A percentile compares a stretch with the other conserved stretches of the same genome.
phyloP scores from a whole-genome alignment of 2,329 filamentous ascomycete species.

The Fusarium torreyae region DNA sequence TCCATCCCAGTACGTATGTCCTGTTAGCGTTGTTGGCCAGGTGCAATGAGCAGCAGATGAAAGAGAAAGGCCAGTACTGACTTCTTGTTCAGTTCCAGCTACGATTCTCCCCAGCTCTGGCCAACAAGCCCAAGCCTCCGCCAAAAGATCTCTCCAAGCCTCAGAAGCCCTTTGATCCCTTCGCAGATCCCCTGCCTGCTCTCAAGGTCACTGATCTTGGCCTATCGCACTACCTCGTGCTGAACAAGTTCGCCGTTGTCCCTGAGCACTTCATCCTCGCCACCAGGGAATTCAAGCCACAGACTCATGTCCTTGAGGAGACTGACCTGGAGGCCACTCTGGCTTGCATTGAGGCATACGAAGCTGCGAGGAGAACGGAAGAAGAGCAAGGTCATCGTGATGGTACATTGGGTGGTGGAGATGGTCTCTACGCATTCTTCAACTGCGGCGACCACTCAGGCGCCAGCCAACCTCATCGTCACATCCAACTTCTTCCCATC shows the following conservation, averaged over 20 bases:
- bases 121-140: conserved; percentile 73
- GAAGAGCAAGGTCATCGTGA: conserved; percentile 12
- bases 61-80: conserved; percentile 2
- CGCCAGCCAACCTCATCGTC: conserved; percentile 79
- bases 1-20: conserved; percentile 59
- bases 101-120: conserved; percentile 78
- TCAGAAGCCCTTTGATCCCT: conserved; percentile 71
- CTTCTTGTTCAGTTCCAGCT: conserved; percentile 74
- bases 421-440: conserved; percentile 75
- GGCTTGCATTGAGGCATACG: conserved; percentile 73
- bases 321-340: conserved; percentile 74
- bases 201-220: conserved; percentile 68
- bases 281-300: conserved; percentile 74
- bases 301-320: conserved; percentile 74
- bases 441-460: conserved; percentile 79
- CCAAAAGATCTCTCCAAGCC: conserved; percentile 49
- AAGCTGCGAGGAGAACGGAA: conserved; percentile 29
- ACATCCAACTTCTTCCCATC: conserved; percentile 79
- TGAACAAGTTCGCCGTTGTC: conserved; percentile 84
- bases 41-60: background rate
- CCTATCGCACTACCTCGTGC: conserved; percentile 73
- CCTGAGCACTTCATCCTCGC: conserved; percentile 80
- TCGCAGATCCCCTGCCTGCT: conserved; percentile 70
- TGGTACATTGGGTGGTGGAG: conserved; percentile 17
- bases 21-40: background rate